phyloP scores from a whole-genome alignment of 2,329 filamentous ascomycete genomes.

The Ceratocystis harringtonii region DNA sequence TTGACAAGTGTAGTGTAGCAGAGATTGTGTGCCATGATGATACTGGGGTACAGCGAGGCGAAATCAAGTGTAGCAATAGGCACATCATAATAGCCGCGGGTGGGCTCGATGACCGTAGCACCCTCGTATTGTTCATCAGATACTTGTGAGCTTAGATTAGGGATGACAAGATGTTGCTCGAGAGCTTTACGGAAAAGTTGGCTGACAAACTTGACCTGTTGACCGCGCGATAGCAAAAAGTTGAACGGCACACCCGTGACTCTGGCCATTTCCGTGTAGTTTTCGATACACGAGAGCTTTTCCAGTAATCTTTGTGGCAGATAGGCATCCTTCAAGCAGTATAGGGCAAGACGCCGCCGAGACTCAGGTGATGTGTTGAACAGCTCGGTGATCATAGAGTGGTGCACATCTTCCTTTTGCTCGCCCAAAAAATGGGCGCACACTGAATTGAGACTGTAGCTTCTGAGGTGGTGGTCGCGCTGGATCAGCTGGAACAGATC shows the following conservation, averaged over 20 bases:
- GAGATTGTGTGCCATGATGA: constrained; percentile 96
- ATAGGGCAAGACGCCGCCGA: constrained; percentile 74
- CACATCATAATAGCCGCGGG: constrained; percentile 82
- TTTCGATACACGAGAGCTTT: constrained; percentile 94
- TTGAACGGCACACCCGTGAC: constrained; percentile 98
- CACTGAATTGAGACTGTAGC: constrained; percentile 94
- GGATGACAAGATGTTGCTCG: constrained; percentile 86
- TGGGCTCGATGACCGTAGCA: constrained; percentile 93
- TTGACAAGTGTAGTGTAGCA: constrained; percentile 92
- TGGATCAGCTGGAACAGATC: constrained; percentile 92
- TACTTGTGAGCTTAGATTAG: constrained; percentile 58
- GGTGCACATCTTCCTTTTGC: constrained; percentile 96
- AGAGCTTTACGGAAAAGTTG: constrained; percentile 90
- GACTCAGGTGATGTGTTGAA: constrained; percentile 95
- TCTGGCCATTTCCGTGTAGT: constrained; percentile 99
- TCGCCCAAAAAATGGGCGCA: constrained; percentile 89
- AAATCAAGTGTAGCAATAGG: constrained; percentile 97
- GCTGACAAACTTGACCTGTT: constrained; percentile 96
- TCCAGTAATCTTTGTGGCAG: constrained; percentile 89
- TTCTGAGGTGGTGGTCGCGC: constrained; percentile 84
- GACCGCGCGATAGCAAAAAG: constrained; percentile 75
- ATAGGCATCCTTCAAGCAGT: constrained; percentile 96
- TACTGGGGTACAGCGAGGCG: constrained; percentile 93
- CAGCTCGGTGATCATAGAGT: constrained; percentile 97
- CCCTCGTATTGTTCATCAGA: constrained; percentile 89